Base-by-base conservation (phyloP, 805 yeast genomes). In the Kregervanrija fluxuum region DNA sequence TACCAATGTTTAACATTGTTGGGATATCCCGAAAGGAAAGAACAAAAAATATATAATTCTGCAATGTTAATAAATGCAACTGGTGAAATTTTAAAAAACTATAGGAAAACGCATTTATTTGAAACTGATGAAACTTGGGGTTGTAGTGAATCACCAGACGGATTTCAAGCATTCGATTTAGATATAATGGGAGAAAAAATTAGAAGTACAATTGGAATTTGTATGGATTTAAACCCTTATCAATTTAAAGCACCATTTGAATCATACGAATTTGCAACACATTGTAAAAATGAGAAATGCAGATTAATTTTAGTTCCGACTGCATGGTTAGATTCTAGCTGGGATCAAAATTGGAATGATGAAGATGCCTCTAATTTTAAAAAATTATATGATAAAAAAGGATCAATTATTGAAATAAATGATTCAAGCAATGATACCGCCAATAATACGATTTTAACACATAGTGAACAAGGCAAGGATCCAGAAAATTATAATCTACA, bases 171-270 rank as follows among this genome's bases (percentile, higher is more conserved):
- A 1, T 74, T 83, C 40, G 68, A 68, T 4, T 53, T 82, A 36
- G 53, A 54, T 4, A 60, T 75, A 15, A 17, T 39, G n/a, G 57
- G 56, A 14, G 40, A 40, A 12, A 41, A 16, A 4, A 52, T 75
- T 6, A 71, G 60, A 33, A 66, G 83, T 1, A 72, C 80, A 32
- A 69, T 90, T 44, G 98, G 96, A 0, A 88, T 90, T 5, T 90
- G 98, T 60, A 90, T 90, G 97, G 98, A 90, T 64, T 62, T 90
- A 49, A 89, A 86, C 59, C 96, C 96, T 0, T 84, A 85, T 60
- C 72, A 85, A 58, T 90, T 90, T 60, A 69, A 75, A 50, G 88
- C 95, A 1, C 89, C 95, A 1, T 89, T 87, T 63, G 68, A 73
- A 33, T 71, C 68, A 22, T 87, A 75, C 57, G 97, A 90, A 61